Evolutionary conservation across 2,329 filamentous ascomycete species (phyloP).

Genomic region (Curvularia lunata): DNA sequence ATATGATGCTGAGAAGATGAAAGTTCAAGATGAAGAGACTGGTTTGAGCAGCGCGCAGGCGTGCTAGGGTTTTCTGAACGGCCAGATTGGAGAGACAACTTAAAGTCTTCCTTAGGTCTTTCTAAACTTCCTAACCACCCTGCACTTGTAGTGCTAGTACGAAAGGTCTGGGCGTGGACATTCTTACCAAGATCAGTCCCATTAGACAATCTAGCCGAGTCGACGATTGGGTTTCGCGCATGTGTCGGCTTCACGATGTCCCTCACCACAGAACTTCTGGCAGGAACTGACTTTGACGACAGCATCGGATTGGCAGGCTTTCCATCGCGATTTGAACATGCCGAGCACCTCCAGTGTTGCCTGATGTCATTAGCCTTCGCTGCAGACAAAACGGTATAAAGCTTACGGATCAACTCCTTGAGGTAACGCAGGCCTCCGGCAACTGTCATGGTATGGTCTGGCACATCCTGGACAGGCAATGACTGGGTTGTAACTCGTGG

Average conservation of each 20-base stretch:
- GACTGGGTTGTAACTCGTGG: constrained; percentile 35
- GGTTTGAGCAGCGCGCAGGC: constrained; percentile 22
- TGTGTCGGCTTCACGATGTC: constrained; percentile 5
- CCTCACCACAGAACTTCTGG: constrained; percentile 7
- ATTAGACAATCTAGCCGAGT: neutral
- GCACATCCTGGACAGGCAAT: constrained; percentile 43
- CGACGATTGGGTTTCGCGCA: neutral
- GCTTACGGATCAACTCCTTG: constrained; percentile 21
- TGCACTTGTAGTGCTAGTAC: neutral
- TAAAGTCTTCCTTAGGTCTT: neutral
- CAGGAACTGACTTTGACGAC: neutral
- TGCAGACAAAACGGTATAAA: neutral
- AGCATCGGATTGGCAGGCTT: neutral
- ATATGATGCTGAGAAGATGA: neutral
- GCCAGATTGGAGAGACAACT: constrained; percentile 1
- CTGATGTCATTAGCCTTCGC: constrained; percentile 17
- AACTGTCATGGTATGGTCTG: constrained; percentile 46
- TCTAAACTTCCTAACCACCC: neutral
- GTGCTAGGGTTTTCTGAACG: constrained; percentile 23
- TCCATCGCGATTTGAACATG: constrained; percentile 17
- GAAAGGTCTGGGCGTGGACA: neutral
- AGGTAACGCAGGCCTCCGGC: constrained; percentile 34
- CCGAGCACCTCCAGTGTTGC: constrained; percentile 19
- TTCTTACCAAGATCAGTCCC: neutral
- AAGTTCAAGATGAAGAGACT: constrained; percentile 3